Evolutionary conservation across 495 filamentous ascomycete genomes (phyloP).

Genomic region (Evansstolkia leycettana): DNA sequence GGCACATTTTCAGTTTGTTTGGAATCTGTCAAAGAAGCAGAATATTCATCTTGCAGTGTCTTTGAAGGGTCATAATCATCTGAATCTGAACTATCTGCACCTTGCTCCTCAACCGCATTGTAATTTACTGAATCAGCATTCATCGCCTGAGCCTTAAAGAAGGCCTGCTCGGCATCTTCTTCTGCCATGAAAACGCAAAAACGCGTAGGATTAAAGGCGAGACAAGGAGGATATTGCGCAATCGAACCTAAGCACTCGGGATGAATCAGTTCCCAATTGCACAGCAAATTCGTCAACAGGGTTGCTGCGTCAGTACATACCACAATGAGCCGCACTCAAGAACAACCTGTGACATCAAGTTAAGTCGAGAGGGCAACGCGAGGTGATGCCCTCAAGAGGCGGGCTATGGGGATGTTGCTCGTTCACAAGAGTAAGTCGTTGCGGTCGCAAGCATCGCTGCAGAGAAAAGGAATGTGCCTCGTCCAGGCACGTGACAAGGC

Average conservation of each 20-base stretch:
- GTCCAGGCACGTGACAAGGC: conserved; percentile 13
- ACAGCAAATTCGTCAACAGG: too few species aligned
- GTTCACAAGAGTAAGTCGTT: too few species aligned
- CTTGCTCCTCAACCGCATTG: conserved; percentile 30
- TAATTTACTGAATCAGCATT: conserved; percentile 29
- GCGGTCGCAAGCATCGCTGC: conserved; percentile 7
- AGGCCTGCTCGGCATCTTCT: conserved; percentile 48
- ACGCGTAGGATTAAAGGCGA: conserved; percentile 6
- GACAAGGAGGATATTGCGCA: neutral
- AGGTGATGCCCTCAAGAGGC: too few species aligned
- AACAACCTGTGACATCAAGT: too few species aligned
- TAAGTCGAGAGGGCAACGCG: too few species aligned
- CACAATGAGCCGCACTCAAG: too few species aligned
- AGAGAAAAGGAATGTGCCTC: too few species aligned
- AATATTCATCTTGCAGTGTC: conserved; percentile 33
- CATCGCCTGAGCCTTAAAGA: conserved; percentile 44
- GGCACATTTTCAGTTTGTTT: conserved; percentile 14
- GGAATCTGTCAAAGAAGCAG: conserved; percentile 14
- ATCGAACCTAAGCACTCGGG: neutral
- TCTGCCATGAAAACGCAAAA: conserved; percentile 38
- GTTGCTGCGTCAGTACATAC: too few species aligned
- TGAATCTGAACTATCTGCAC: conserved; percentile 40
- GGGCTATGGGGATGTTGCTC: too few species aligned
- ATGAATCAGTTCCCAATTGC: too few species aligned
- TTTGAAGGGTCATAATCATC: conserved; percentile 45